Conservation (phyloP, 345 rosid species). For the Erodium maritimum region DNA sequence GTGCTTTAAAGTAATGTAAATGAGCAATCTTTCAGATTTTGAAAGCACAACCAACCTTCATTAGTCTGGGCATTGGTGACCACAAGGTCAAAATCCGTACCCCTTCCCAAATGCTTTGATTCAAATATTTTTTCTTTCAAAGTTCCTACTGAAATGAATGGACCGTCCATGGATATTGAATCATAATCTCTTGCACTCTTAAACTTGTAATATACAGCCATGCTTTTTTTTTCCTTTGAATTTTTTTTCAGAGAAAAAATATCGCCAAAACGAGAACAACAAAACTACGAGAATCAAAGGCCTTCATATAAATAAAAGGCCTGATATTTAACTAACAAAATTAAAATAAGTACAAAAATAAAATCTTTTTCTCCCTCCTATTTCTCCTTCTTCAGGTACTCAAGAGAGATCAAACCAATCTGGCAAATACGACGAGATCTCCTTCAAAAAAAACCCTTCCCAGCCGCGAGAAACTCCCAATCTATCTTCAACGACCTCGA, state of each 20-base stretch:
- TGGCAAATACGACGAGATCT: no score
- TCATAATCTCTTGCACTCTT: slow-evolving; percentile 99
- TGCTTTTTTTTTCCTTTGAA: slow-evolving; percentile 13
- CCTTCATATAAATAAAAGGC: slow-evolving; percentile 27
- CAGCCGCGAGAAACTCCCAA: background rate
- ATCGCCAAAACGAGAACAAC: slow-evolving; percentile 4
- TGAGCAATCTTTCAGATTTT: slow-evolving; percentile 9
- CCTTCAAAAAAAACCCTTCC: background rate
- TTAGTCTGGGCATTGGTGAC: slow-evolving; percentile 97
- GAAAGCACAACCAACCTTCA: slow-evolving; percentile 77
- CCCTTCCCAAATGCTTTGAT: slow-evolving; percentile 98
- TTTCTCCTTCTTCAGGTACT: slow-evolving; percentile 3
- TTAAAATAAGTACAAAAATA: slow-evolving; percentile 10
- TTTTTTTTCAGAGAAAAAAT: slow-evolving; percentile 15
- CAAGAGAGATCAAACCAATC: slow-evolving; percentile 20
- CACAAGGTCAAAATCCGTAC: slow-evolving; percentile 94
- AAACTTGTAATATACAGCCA: slow-evolving; percentile 99
- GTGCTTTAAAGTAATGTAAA: background rate
- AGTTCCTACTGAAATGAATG: slow-evolving; percentile 90
- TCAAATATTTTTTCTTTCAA: slow-evolving; percentile 98
- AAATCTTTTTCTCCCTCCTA: slow-evolving; percentile 1
- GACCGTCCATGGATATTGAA: slow-evolving; percentile 88
- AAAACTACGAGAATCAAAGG: slow-evolving; percentile 12
- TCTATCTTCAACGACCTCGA: background rate
- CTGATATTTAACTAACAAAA: slow-evolving; percentile 21